Base-by-base conservation (phyloP, 2,329 filamentous ascomycete species). In the Sporothrix pseudoabietina region DNA sequence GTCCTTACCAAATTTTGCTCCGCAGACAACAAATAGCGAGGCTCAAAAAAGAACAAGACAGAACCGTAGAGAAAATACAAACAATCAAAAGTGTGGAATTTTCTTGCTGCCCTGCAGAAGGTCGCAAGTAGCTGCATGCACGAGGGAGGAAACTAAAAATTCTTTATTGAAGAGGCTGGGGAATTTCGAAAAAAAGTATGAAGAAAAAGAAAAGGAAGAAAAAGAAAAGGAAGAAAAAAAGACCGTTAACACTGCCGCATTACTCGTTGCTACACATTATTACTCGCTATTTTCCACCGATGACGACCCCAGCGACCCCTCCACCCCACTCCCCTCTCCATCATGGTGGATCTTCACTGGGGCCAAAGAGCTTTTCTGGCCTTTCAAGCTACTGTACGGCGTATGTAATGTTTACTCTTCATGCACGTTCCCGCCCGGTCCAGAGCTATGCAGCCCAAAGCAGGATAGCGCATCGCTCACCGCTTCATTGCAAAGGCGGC, bases 381-480 rank as follows among this genome's bases (percentile, higher is more conserved):
- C 22, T 22, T 9, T 55, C n/a, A 55, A 26, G 7, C 14, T 63
- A 71, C 70, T 71, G 35, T 54, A 41, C 35, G 3, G 4, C 35
- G 35, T n/a, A 26, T 26, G 26, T 26, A 26, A 1, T 1, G 26
- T 1, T 2, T 35, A 35, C 35, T n/a, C 71, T 32, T 32, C 35
- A 44, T 71, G 55, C 68, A 68, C 49, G 41, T 61, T 55, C 57
- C 71, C 52, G 44, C 73, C 35, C 35, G 61, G 35, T n/a, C n/a
- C 39, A 47, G n/a, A 65, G 39, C 61, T 47, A 6, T 30, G 22
- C 6, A 30, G 52, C 77, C 75, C 30, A 74, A 77, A 77, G 39
- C 16, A 73, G 77, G 52, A 75, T 77, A 73, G 77, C 63, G 74
- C 49, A 57, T 57, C 74, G 69, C 71, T 78, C 77, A 78, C 77